Evolutionary conservation across 2,329 filamentous ascomycete species (phyloP), one percentile per base, ranked within the genome.

Genomic region (Tolypocladium paradoxum): DNA sequence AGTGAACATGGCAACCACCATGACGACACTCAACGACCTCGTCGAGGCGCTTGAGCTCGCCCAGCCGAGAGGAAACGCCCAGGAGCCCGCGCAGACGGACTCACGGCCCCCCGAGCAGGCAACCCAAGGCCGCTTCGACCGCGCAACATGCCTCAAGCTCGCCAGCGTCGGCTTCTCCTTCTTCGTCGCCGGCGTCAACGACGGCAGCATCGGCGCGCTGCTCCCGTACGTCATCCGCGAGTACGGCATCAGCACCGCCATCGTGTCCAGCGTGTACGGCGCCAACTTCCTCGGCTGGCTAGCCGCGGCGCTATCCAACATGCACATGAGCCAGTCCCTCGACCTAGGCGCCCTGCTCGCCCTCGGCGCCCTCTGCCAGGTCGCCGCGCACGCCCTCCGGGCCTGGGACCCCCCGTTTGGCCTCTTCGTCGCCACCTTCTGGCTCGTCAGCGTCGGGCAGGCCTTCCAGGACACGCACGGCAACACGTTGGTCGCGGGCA

Each of bases 381-480:
- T 80, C 4, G 18, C 75, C 0, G 74, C 78, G 0, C 79, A 84
- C 37, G 68, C 72, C 0, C 67, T 85, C 1, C 74, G 83, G 0
- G 69, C 73, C 6, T 84, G 79, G 79, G n/a, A n/a, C n/a, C n/a
- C 81, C 0, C 78, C 79, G 0, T 83, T 85, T 49, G 70, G 72
- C 0, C 66, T 85, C 0, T 85, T 79, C 53, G 75, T 74, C 0
- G 61, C 76, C 2, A 80, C 78, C 0, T 86, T 85, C 61, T 79
- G 78, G 64, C 56, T 85, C 8, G 75, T 77, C 1, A 77, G 76
- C 11, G 60, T 83, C 0, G 82, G 83, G 0, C 81, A 84, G 62
- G 83, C 78, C 0, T 84, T 78, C 53, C 80, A 85, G 55, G 83
- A 87, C 57, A n/a, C n/a, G n/a, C n/a, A n/a, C n/a, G n/a, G n/a